Base-by-base conservation (phyloP, 1,284 basidiomycete species). In the Trametes sp. region DNA sequence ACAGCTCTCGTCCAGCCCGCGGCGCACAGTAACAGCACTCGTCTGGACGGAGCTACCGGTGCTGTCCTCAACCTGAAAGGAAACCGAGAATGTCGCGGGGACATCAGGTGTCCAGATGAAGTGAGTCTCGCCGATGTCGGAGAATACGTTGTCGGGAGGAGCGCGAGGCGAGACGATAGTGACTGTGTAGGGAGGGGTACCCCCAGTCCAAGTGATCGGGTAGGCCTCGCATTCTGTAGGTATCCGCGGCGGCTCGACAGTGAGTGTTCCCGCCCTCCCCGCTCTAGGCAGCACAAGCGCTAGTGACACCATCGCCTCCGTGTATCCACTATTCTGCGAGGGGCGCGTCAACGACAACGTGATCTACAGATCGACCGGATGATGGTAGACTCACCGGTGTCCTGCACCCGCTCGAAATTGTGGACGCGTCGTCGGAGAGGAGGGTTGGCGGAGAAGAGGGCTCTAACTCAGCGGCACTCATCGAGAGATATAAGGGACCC, bases 51-150 rank as follows among this genome's bases (percentile, higher is more conserved):
- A n/a, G 57, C 31, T 9, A 0, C 57, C 57, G 0, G 42, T 53
- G 23, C 24, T 35, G 24, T 59, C 57, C 19, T 35, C 42, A 4
- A 59, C 42, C 33, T 59, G 21, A 1, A 53, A 46, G 10, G 29
- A 23, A 16, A 59, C n/a, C 2, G 29, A 26, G 19, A 50, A 46
- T 4, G 42, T 41, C 2, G 50, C 50, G 13, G 50, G 19, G 31
- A 59, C n/a, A 19, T 59, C 50, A 11, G 31, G 33, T 1, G 16
- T 21, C 57, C 57, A 59, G 19, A 6, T 29, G 44, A 53, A 52
- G 9, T 23, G 19, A 5, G 28, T 41, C 6, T 24, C 21, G 8
- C 29, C 28, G 41, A 46, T 2, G 23, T 36, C 6, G 10, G 24
- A 19, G 35, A 52, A n/a, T 21, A 41, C 44, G 45, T 29, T 16